Evolutionary conservation across 106 monocot genomes (phyloP), one percentile per base, ranked within the genome.

Genomic region (Dioscorea zingiberensis): DNA sequence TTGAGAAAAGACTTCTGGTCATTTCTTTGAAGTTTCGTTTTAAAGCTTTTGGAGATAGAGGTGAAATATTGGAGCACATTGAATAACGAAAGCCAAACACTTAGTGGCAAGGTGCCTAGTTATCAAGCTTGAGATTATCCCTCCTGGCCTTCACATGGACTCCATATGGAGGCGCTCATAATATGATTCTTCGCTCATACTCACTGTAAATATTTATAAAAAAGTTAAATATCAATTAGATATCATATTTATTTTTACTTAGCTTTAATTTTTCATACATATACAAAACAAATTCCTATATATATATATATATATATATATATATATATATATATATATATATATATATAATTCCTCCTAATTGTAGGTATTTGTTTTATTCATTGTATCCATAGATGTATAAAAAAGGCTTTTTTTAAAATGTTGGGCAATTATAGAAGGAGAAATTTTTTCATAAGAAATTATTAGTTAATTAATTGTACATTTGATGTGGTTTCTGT

Each of bases 61-160:
- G 81, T 84, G 23, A 84, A 78, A 29, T 68, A 69, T 49, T 88
- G 88, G 84, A 73, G 23, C 13, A 84, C 13, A 84, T 55, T 88
- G 19, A 88, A 84, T 65, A n/a, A n/a, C n/a, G n/a, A n/a, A 72
- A 84, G 62, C 84, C 88, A 47, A 78, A 88, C 44, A 0, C n/a
- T n/a, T 70, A 5, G 13, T 81, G 48, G 57, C 60, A 1, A 81
- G 48, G 44, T 15, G n/a, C n/a, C 25, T 24, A 65, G 80, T 51
- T 91, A 91, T 71, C 22, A 59, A 25, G 13, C 0, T 21, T 83
- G 90, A 51, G 2, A 14, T 14, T 71, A 68, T 17, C 75, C 75
- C 90, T 47, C 90, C 86, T 7, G 58, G 73, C 21, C 80, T 66
- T 57, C 7, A 26, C 4, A 59, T 25, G 15, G 79, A 84, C 58